Evolutionary conservation across 495 filamentous ascomycete species (phyloP), one percentile per base, ranked within the genome.

Genomic region (Hyphodiscus hymeniophilus): DNA sequence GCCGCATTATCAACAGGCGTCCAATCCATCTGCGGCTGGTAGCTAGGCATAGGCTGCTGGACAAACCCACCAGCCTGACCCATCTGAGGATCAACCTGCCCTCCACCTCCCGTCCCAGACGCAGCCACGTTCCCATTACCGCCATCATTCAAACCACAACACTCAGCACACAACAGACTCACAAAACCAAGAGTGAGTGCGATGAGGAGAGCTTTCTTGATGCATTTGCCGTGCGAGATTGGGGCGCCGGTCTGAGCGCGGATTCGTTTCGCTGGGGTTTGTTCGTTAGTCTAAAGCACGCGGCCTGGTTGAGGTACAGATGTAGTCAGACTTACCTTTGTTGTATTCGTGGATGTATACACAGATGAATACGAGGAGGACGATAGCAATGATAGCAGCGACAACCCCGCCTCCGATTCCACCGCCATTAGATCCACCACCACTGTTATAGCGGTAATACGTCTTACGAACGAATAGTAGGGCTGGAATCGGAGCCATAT

Each of bases 21-120:
- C 21, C 24, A 42, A 42, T 42, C 40, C 21, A 42, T 30, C 20
- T 42, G 20, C 21, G 20, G 40, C 23, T 42, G 40, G 28, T 42
- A 42, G 5, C 18, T 30, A 3, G 23, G 20, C 40, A 26, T 12
- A 5, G 40, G 40, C 21, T 24, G 40, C 21, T 30, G 20, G 4
- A 13, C 16, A 13, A 13, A 13, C 12, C 16, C 33, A 36, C 33
- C 33, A 3, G 5, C 12, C 16, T 36, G 13, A 36, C 5, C 13
- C 40, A 42, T 42, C 16, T 42, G 40, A 15, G 40, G 23, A 15
- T 15, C 21, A 16, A n/a, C 21, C 22, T 16, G 5, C 3, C 33
- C 23, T 15, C 40, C 40, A 2, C 40, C 40, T 8, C 2, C 40
- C 10, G 13, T 21, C 8, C 13, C 38, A 41, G n/a, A n/a, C n/a